These are phyloP conservation scores for Mycena pura DNA, from an alignment of 768 basidiomycete genomes.

Conservation along the genomic window DNA sequence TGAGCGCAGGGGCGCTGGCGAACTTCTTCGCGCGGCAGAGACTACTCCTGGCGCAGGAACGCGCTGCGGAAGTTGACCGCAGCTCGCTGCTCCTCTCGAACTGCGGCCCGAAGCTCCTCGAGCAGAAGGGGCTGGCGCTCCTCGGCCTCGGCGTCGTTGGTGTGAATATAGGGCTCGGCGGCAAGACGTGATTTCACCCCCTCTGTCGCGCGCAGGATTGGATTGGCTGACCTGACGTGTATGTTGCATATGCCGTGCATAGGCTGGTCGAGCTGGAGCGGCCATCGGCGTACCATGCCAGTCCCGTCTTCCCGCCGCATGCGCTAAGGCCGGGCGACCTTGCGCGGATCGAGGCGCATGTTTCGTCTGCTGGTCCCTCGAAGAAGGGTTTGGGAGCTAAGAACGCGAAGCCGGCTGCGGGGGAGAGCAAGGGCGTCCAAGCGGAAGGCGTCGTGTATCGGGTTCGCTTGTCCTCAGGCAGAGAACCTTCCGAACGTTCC, in stretches of 20 bases:
- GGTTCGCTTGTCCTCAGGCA: conserved; percentile 42
- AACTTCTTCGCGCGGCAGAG: conserved; percentile 75
- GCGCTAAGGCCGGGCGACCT: conserved; percentile 91
- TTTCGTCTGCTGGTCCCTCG: conserved; percentile 43
- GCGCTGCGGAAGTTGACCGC: conserved; percentile 84
- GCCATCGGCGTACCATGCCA: conserved; percentile 79
- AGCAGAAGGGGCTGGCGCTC: conserved; percentile 85
- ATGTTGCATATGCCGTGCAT: conserved; percentile 42
- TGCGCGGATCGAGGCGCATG: conserved; percentile 81
- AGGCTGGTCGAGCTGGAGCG: conserved; percentile 90
- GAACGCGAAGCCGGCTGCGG: conserved; percentile 50
- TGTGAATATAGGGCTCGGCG: conserved; percentile 87
- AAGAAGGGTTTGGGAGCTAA: too few relatives aligned
- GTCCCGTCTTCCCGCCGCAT: conserved; percentile 81
- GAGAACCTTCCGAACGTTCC: not conserved
- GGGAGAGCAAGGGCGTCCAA: conserved; percentile 48
- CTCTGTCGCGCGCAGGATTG: conserved; percentile 18
- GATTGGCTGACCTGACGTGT: conserved; percentile 29
- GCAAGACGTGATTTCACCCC: conserved; percentile 73
- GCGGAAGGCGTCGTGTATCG: conserved; percentile 90
- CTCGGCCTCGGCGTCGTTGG: conserved; percentile 72
- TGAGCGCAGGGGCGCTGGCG: conserved; percentile 40
- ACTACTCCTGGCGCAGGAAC: conserved; percentile 71
- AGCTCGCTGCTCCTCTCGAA: conserved; percentile 81
- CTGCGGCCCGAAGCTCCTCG: conserved; percentile 84